These are phyloP conservation scores for Fonsecaea nubica DNA, from an alignment of 2,329 filamentous ascomycete species.

Conservation along the genomic window DNA sequence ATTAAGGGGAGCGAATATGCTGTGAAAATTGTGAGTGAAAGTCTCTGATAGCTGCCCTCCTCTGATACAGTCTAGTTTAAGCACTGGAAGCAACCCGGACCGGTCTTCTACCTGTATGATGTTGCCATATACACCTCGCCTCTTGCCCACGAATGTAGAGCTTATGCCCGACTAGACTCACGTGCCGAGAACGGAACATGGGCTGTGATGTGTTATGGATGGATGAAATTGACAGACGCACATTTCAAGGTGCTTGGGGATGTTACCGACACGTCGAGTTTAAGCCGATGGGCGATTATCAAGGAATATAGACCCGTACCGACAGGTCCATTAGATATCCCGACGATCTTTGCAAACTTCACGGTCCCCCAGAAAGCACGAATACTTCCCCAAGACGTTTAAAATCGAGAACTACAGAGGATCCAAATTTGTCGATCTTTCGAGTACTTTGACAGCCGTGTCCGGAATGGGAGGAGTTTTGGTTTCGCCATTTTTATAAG, in stretches of 20 bases:
- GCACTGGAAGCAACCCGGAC: slow-evolving; percentile 25
- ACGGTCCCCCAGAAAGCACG: slow-evolving; percentile 5
- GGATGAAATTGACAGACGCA: slow-evolving; percentile 23
- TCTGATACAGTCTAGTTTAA: slow-evolving; percentile 14
- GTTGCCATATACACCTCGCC: slow-evolving; percentile 12
- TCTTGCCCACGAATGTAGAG: slow-evolving; percentile 22
- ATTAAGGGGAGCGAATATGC: too few species aligned
- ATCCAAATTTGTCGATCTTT: slow-evolving; percentile 29
- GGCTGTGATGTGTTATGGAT: slow-evolving; percentile 22
- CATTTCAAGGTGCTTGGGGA: slow-evolving; percentile 11
- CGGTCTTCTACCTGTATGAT: slow-evolving; percentile 18
- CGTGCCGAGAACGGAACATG: slow-evolving; percentile 15
- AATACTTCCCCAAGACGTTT: slow-evolving; percentile 19
- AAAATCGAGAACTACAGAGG: slow-evolving; percentile 21
- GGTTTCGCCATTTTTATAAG: slow-evolving; percentile 11
- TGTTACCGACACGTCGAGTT: slow-evolving; percentile 8
- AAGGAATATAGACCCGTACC: slow-evolving; percentile 19
- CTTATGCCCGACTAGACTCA: slow-evolving; percentile 25
- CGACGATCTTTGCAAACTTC: slow-evolving; percentile 13
- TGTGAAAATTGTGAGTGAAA: too few species aligned
- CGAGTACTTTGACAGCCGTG: slow-evolving; percentile 24
- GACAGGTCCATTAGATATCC: slow-evolving; percentile 7
- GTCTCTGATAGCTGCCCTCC: too few species aligned
- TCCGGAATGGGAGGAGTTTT: slow-evolving; percentile 16
- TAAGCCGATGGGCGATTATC: slow-evolving; percentile 26